Conservation (phyloP, 805 yeast genomes). For the Wickerhamiella parazyma region DNA sequence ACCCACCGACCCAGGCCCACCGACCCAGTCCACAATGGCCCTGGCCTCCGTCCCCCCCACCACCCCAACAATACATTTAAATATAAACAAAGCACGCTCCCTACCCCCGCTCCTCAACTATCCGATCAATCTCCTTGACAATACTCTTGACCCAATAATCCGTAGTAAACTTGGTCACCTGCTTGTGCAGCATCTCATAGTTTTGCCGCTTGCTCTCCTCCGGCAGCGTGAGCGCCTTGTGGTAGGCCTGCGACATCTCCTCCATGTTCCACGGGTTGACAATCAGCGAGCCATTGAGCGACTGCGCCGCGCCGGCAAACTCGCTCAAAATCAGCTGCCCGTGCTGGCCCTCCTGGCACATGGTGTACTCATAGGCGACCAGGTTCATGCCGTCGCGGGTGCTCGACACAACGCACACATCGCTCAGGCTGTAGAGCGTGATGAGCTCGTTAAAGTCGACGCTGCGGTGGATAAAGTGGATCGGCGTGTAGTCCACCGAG, state of each 20-base stretch:
- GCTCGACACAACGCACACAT: constrained; percentile 82
- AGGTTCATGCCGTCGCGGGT: constrained; percentile 98
- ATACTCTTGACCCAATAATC: constrained; percentile 96
- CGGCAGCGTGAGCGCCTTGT: constrained; percentile 75
- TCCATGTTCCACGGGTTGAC: constrained; percentile 99
- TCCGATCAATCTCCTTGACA: constrained; percentile 56
- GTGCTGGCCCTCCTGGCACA: constrained; percentile 75
- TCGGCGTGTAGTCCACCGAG: constrained; percentile 93
- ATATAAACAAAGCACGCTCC: too few relatives aligned
- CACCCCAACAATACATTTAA: too few relatives aligned
- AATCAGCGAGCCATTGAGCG: constrained; percentile 81
- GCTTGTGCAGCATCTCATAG: constrained; percentile 70
- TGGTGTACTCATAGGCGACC: constrained; percentile 91
- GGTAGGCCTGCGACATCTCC: constrained; percentile 72
- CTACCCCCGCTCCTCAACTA: constrained; percentile 16
- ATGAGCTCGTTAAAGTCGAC: constrained; percentile 85
- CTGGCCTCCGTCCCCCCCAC: too few relatives aligned
- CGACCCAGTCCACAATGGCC: too few relatives aligned
- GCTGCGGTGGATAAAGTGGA: constrained; percentile 89
- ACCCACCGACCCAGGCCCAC: too few relatives aligned
- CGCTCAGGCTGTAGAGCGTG: constrained; percentile 71
- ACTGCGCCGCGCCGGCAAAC: constrained; percentile 99
- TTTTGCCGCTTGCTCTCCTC: constrained; percentile 66
- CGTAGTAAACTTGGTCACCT: constrained; percentile 86
- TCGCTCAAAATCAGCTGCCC: constrained; percentile 85